Base-by-base conservation (phyloP, 1,284 basidiomycete species). In the Somion occarium region DNA sequence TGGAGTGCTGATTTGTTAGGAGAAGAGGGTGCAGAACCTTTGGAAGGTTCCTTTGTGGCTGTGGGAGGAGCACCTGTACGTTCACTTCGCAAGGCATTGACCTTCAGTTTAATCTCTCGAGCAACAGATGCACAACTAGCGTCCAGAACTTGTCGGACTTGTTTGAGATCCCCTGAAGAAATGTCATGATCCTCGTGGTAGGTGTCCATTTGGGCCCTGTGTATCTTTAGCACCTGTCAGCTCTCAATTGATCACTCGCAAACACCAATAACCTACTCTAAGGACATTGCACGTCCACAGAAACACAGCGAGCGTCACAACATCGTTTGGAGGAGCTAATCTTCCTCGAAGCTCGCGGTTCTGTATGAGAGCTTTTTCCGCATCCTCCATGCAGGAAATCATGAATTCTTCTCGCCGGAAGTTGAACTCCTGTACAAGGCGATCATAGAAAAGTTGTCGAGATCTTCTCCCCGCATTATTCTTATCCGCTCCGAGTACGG, bases 251-350 rank as follows among this genome's bases (percentile, higher is more conserved):
- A 39, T 34, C 30, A 7, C 7, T 34, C 1, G 19, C 45, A 15
- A 24, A 46, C 49, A 3, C 43, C 53, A 58, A 58, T 9, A 34
- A 34, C 30, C 30, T 15, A 15, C n/a, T n/a, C n/a, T n/a, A n/a
- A n/a, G n/a, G 56, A 44, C 19, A 51, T 54, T 5, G 34, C 54
- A 57, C 2, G 58, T 57, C 62, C 62, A 65, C 19, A 53, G 53
- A 25, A 62, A 63, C 5, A 65, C 57, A 2, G 58, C 50, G n/a
- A 64, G 34, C 3, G 56, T 64, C 4, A 63, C 46, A 24, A 51
- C 48, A 44, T 60, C 59, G 24, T 52, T 53, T 20, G 58, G 53
- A 15, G 47, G 54, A 9, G 41, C 53, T 20, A 61, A 49, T 18
- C 50, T 48, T 38, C 55, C 49, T 5, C 54, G 57, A 38, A 61